These are phyloP conservation scores for Hypoxylon sp. DNA, from an alignment of 2,329 filamentous ascomycete genomes.

Conservation along the genomic window DNA sequence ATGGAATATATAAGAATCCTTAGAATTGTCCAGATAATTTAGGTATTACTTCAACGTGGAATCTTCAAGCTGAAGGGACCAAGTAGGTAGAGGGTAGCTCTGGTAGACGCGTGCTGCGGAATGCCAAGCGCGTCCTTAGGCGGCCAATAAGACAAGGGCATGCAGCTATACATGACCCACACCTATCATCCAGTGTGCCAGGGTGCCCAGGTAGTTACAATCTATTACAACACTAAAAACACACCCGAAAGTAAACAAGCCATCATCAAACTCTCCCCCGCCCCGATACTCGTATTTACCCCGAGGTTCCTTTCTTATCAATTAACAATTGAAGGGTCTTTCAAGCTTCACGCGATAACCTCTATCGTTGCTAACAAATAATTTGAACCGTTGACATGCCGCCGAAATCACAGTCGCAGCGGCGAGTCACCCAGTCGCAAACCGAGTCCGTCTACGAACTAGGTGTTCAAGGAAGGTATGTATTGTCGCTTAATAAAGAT, in stretches of 20 bases:
- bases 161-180: constrained; percentile 25
- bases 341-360: background rate
- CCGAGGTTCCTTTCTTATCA: background rate
- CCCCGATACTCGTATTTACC: constrained; percentile 10
- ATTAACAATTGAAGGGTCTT: constrained; percentile 13
- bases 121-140: constrained; percentile 39
- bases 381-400: constrained; percentile 50
- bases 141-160: constrained; percentile 17
- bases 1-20: background rate
- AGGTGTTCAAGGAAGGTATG: constrained; percentile 63
- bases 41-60: background rate
- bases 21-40: background rate
- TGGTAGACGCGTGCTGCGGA: constrained; percentile 37
- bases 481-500: background rate
- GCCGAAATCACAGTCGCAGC: constrained; percentile 52
- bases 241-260: constrained; percentile 35
- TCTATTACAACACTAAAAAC: constrained; percentile 38
- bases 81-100: constrained; percentile 9
- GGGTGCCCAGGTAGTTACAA: constrained; percentile 21
- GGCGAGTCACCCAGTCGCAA: constrained; percentile 55
- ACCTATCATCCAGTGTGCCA: constrained; percentile 25
- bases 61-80: background rate
- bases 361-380: constrained; percentile 5
- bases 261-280: constrained; percentile 25
- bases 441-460: constrained; percentile 62